These are phyloP conservation scores for Fomes fomentarius DNA, from an alignment of 1,284 basidiomycete genomes.

Conservation along the genomic window DNA sequence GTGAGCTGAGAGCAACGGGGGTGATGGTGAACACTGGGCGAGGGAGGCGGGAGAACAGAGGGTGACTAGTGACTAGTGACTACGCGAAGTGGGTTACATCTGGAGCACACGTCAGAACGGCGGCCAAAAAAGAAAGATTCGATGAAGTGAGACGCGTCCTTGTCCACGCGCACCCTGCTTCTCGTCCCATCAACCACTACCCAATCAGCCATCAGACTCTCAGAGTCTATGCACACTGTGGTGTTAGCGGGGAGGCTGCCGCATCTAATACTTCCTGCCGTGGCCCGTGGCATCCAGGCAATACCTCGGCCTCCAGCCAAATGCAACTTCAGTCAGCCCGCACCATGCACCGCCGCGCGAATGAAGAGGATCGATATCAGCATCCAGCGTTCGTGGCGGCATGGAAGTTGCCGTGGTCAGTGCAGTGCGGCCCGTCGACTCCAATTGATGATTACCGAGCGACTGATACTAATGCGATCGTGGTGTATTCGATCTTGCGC, in stretches of 20 bases:
- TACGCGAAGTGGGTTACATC: conserved; percentile 17
- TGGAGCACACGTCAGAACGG: conserved; percentile 23
- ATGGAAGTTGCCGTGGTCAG: background rate
- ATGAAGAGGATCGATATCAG: conserved; percentile 3
- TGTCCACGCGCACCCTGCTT: conserved; percentile 26
- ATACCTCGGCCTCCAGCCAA: conserved; percentile 10
- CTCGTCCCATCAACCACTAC: conserved; percentile 27
- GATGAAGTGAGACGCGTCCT: conserved; percentile 18
- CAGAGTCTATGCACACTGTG: conserved; percentile 22
- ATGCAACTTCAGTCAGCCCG: background rate
- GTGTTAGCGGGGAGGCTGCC: conserved; percentile 24
- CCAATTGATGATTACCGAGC: conserved; percentile 19
- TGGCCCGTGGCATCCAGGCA: conserved; percentile 21
- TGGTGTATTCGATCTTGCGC: conserved; percentile 4
- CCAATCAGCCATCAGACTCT: conserved; percentile 28
- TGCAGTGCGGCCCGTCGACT: conserved; percentile 1
- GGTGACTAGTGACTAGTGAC: no score
- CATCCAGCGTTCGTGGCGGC: background rate
- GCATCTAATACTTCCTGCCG: conserved; percentile 21
- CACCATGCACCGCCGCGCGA: no score
- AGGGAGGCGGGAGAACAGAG: background rate
- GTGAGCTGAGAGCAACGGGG: background rate
- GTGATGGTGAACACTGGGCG: background rate
- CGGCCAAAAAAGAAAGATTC: conserved; percentile 18
- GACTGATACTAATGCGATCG: conserved; percentile 10